These are phyloP conservation scores for Obba rivulosa DNA, from an alignment of 768 basidiomycete genomes.

Conservation along the genomic window DNA sequence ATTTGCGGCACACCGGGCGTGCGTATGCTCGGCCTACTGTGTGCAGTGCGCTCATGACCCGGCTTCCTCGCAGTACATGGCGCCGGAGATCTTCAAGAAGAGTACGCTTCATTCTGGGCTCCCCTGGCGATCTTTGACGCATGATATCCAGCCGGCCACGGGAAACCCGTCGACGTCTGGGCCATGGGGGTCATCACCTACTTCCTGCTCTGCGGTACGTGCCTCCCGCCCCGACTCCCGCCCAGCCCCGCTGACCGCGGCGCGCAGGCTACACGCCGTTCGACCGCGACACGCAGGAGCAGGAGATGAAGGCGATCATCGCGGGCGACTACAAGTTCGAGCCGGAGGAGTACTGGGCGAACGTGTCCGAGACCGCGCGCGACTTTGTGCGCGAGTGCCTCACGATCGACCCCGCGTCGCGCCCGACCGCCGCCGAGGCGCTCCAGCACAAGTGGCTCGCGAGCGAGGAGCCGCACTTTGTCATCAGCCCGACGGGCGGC, in stretches of 20 bases:
- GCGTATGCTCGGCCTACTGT: constrained; percentile 21
- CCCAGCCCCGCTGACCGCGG: neutral
- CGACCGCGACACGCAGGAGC: constrained; percentile 81
- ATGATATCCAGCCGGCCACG: constrained; percentile 66
- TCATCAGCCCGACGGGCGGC: constrained; percentile 50
- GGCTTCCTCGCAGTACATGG: constrained; percentile 62
- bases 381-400: constrained; percentile 81
- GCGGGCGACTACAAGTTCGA: constrained; percentile 90
- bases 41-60: neutral
- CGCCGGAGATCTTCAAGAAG: constrained; percentile 94
- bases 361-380: constrained; percentile 77
- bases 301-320: constrained; percentile 95
- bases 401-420: constrained; percentile 71
- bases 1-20: constrained; percentile 93
- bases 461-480: constrained; percentile 62
- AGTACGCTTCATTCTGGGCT: constrained; percentile 38
- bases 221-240: neutral
- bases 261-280: constrained; percentile 87
- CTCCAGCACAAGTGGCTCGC: constrained; percentile 82
- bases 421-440: constrained; percentile 76
- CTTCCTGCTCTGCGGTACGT: constrained; percentile 74
- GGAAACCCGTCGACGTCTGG: constrained; percentile 94
- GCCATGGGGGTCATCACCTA: constrained; percentile 99
- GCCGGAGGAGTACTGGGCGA: constrained; percentile 82
- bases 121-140: neutral